Evolutionary conservation across 208 protist genomes (phyloP).

Genomic region (Herpetomonas muscarum): DNA sequence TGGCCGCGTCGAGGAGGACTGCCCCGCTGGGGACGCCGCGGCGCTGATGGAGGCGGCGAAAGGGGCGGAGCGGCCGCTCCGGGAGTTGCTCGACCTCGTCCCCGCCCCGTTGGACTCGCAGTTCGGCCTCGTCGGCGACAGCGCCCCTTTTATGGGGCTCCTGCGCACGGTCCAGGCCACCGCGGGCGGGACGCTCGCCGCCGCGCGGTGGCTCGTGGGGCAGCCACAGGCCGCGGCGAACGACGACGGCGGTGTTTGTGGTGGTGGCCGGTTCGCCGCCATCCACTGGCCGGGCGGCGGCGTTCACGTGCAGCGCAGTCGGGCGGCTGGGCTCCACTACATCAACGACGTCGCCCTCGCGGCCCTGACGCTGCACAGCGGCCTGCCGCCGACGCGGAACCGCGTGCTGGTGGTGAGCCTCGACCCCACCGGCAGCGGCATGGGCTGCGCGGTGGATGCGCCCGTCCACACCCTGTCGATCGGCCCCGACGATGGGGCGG

Average conservation of each 20-base stretch:
- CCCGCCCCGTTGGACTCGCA: conserved; percentile 22
- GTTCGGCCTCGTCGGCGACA: conserved; percentile 28
- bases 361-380: conserved; percentile 95
- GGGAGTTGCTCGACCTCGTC: conserved; percentile 18
- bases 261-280: conserved; percentile 81
- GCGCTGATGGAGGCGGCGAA: too few relatives aligned
- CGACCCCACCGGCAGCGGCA: conserved; percentile 97
- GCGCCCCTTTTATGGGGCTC: conserved; percentile 39
- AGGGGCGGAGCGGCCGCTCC: conserved; percentile 5
- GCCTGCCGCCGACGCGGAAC: conserved; percentile 27
- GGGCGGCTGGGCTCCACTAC: conserved; percentile 97
- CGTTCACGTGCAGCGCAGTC: conserved; percentile 87
- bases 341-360: conserved; percentile 98
- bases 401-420: conserved; percentile 98
- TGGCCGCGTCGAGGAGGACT: too few relatives aligned
- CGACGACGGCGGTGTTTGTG: too few relatives aligned
- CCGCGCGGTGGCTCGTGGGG: conserved; percentile 29
- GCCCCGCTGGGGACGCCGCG: too few relatives aligned
- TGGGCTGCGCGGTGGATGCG: conserved; percentile 96
- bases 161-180: conserved; percentile 33
- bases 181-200: conserved; percentile 34
- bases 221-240: too few relatives aligned
- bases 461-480: conserved; percentile 97
- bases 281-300: conserved; percentile 98
- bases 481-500: conserved; percentile 87